These are phyloP conservation scores for Penicillium sp. DNA, from an alignment of 2,329 filamentous ascomycete genomes.

Conservation along the genomic window DNA sequence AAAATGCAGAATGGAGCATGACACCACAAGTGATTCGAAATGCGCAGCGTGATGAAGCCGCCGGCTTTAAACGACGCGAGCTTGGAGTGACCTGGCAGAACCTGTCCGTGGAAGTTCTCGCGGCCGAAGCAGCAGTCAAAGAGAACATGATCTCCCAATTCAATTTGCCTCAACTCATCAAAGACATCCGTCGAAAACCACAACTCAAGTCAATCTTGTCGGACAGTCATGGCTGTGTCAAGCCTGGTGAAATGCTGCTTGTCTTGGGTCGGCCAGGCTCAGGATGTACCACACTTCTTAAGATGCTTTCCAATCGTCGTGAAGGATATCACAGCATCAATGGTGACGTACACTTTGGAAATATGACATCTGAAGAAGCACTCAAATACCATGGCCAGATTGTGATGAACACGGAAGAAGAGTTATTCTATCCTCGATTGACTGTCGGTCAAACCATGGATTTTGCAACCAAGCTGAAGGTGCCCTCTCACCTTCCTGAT, in stretches of 20 bases:
- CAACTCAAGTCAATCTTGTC: constrained; percentile 66
- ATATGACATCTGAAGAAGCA: constrained; percentile 43
- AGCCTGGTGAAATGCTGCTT: constrained; percentile 71
- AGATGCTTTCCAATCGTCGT: constrained; percentile 64
- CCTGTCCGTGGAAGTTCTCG: constrained; percentile 64
- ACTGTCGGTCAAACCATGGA: constrained; percentile 56
- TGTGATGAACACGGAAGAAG: constrained; percentile 57
- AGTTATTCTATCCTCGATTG: constrained; percentile 54
- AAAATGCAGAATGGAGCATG: background rate
- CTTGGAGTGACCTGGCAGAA: constrained; percentile 67
- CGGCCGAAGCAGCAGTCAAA: constrained; percentile 63
- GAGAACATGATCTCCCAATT: constrained; percentile 64
- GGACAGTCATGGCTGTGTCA: constrained; percentile 66
- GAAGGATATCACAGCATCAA: background rate
- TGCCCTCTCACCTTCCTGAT: constrained; percentile 52
- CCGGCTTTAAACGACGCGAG: constrained; percentile 51
- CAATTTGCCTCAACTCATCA: constrained; percentile 55
- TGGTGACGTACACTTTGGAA: constrained; percentile 47
- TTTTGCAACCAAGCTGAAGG: constrained; percentile 59
- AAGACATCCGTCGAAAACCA: constrained; percentile 56
- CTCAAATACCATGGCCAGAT: constrained; percentile 58
- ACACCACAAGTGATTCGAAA: background rate
- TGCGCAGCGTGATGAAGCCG: constrained; percentile 47
- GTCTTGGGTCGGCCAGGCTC: constrained; percentile 69
- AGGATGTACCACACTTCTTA: constrained; percentile 71